A percentile compares a stretch with the other conserved stretches of the same genome.
Conservation (phyloP, 164 flowering plant genomes). For the Liquidambar formosana region DNA sequence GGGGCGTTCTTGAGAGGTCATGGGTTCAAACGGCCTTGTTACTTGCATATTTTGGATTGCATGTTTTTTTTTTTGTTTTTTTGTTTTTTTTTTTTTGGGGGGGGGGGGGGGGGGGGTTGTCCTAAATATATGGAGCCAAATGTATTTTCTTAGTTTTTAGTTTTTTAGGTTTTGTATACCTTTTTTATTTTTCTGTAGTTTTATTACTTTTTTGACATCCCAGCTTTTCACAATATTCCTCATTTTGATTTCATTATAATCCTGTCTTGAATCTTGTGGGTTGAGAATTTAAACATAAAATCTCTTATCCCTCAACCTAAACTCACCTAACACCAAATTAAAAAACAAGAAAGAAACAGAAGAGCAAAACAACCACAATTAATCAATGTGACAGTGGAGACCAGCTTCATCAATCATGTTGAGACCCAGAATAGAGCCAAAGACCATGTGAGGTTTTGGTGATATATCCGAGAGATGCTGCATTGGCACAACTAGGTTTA, state of each 20-base stretch:
- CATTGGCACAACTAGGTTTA: background rate
- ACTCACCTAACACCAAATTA: conserved; percentile 60
- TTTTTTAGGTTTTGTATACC: no score
- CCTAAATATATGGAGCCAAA: no score
- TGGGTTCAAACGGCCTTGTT: no score
- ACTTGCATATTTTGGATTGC: no score
- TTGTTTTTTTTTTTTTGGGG: no score
- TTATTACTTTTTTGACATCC: background rate
- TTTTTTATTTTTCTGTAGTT: no score
- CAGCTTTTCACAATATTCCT: background rate
- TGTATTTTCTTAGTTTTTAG: no score
- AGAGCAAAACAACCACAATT: conserved; percentile 37
- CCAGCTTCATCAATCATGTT: conserved; percentile 22
- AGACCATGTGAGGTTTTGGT: conserved; percentile 42
- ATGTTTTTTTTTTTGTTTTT: no score
- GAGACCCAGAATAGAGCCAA: conserved; percentile 14
- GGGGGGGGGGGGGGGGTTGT: no score
- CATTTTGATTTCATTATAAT: background rate
- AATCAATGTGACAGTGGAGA: conserved; percentile 22
- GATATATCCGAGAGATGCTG: conserved; percentile 9
- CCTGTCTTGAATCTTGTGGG: background rate
- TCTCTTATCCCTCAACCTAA: conserved; percentile 40
- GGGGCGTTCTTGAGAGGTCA: no score
- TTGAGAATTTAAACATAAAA: conserved; percentile 6
- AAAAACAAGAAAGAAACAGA: conserved; percentile 56